Conservation (phyloP, 2,329 filamentous ascomycete species). For the Aureobasidium pullulans region DNA sequence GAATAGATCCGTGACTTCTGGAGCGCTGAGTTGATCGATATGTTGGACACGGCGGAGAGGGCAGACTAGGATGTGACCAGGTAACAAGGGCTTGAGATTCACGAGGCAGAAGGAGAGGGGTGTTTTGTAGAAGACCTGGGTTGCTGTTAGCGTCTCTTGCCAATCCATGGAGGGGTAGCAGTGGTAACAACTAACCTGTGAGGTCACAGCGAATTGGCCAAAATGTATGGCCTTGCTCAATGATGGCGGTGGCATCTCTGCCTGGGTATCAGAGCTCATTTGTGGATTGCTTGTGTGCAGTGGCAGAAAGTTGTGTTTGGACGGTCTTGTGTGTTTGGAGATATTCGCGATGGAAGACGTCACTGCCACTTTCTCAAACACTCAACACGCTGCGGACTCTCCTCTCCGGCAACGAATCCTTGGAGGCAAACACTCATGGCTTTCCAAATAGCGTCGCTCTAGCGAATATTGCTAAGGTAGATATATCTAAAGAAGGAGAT, state of each 20-base stretch:
- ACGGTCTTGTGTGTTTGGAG: not conserved
- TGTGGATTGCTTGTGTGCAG: not conserved
- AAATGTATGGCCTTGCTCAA: conserved; percentile 51
- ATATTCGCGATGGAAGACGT: not conserved
- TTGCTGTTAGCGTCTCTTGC: not conserved
- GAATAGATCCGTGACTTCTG: conserved; percentile 80
- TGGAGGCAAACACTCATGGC: too few species aligned
- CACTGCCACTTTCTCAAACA: not conserved
- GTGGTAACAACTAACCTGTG: conserved; percentile 48
- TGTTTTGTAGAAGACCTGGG: conserved; percentile 79
- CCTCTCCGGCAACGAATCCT: too few species aligned
- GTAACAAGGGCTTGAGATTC: conserved; percentile 89
- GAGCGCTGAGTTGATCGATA: conserved; percentile 63
- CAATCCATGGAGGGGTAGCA: not conserved
- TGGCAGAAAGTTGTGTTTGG: not conserved
- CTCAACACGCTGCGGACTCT: too few species aligned
- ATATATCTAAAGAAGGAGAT: too few species aligned
- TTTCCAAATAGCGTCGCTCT: too few species aligned
- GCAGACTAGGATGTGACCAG: conserved; percentile 87
- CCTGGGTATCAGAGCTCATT: conserved; percentile 3
- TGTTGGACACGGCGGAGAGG: conserved; percentile 60
- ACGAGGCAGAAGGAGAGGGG: conserved; percentile 78
- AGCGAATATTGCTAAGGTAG: too few species aligned
- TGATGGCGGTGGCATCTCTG: conserved; percentile 14
- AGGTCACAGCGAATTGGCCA: conserved; percentile 67